Base-by-base conservation (phyloP, 345 rosid genomes). In the Pugionium dolabratum region DNA sequence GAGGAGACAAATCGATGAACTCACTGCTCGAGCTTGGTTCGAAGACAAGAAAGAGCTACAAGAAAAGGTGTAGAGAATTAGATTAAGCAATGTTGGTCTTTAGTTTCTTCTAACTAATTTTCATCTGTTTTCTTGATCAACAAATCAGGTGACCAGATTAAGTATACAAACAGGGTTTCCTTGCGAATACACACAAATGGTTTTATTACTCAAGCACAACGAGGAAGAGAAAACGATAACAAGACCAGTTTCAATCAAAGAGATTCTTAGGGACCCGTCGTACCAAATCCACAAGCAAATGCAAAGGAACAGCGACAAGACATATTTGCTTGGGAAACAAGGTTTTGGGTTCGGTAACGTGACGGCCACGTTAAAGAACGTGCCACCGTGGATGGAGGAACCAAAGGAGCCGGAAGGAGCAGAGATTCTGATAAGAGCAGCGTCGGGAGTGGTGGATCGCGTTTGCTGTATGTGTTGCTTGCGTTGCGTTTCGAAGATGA, bases 401-500 rank as follows among this genome's bases (percentile, higher is more conserved):
- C 54, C 75, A 1, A 85, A 81, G 79, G 63, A 80, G 11, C 69
- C 78, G 0, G 87, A 84, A 59, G 83, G 86, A 52, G 77, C 95
- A 0, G 80, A 84, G 43, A 36, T 83, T 62, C 67, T 88, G 53
- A 64, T 82, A 9, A 85, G 79, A 65, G 97, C 78, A 2, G 90
- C 95, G 18, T 78, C 92, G 5, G 77, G 71, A 62, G 40, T 87
- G 68, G 74, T 82, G 11, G 75, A 75, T 57, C 78, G 79, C 0
- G 72, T 81, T 69, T 90, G 98, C 50, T 90, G 96, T 77, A 79
- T 84, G 89, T 93, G 97, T 82, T 90, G 80, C 85, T 68, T 93
- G 76, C 81, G 74, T 48, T 61, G 91, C 35, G 81, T 89, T 72
- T 76, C 89, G 1, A 46, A 1, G 8, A 57, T 85, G 49, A 90